Evolutionary conservation across 1,284 basidiomycete species (phyloP).

Genomic region (Entoloma clypeatum): DNA sequence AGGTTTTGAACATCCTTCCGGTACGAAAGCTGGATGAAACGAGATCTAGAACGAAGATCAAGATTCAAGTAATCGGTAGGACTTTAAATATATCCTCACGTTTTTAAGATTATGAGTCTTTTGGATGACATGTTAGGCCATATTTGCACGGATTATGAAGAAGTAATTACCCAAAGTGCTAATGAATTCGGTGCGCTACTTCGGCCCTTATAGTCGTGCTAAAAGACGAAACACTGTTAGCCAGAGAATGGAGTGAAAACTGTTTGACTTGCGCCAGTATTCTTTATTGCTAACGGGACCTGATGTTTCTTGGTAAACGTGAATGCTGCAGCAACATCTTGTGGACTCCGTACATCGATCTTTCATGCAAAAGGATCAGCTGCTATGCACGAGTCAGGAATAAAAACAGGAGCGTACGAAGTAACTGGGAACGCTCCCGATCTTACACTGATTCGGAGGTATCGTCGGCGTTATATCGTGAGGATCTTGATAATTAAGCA

Average conservation of each 20-base stretch:
- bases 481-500: conserved; percentile 30
- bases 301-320: conserved; percentile 35
- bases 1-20: conserved; percentile 32
- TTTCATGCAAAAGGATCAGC: conserved; percentile 18
- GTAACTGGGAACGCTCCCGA: conserved; percentile 38
- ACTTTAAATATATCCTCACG: conserved; percentile 20
- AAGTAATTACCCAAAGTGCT: conserved; percentile 36
- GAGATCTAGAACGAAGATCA: conserved; percentile 33
- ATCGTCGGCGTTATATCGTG: conserved; percentile 23
- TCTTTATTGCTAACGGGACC: conserved; percentile 45
- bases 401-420: conserved; percentile 29
- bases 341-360: conserved; percentile 39
- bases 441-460: conserved; percentile 27
- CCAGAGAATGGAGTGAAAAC: background rate
- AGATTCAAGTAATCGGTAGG: background rate
- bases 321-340: conserved; percentile 41
- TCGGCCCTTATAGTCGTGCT: conserved; percentile 46
- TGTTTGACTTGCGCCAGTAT: conserved; percentile 43
- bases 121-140: background rate
- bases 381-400: background rate
- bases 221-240: background rate
- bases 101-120: conserved; percentile 40
- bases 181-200: conserved; percentile 40
- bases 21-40: conserved; percentile 30
- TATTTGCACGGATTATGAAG: background rate